Conservation (phyloP, 352 stramenopile species). For the Chrysophaeum taylorii region DNA sequence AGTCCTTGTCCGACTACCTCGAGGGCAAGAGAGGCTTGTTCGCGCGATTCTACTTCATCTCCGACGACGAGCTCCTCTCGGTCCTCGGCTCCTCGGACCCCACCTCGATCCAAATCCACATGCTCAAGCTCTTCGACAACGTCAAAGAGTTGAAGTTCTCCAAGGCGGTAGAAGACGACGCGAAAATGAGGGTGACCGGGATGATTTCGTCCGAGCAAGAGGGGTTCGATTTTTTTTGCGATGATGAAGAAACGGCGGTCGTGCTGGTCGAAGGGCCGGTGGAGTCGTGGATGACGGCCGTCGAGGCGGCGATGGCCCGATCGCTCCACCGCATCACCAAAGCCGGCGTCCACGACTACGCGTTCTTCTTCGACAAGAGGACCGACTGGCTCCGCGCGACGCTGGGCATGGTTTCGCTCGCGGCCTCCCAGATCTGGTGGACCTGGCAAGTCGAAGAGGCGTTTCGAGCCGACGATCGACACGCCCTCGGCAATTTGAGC, state of each 20-base stretch:
- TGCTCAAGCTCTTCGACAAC: slow-evolving; percentile 89
- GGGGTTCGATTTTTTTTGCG: slow-evolving; percentile 68
- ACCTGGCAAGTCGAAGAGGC: slow-evolving; percentile 85
- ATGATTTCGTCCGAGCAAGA: slow-evolving; percentile 82
- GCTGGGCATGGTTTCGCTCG: slow-evolving; percentile 76
- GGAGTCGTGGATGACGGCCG: slow-evolving; percentile 78
- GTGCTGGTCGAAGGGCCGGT: slow-evolving; percentile 73
- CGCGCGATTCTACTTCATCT: slow-evolving; percentile 85
- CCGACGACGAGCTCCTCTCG: slow-evolving; percentile 76
- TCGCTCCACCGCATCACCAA: slow-evolving; percentile 76
- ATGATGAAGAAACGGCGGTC: too few species aligned
- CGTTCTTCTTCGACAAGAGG: too few species aligned
- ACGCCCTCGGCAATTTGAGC: slow-evolving; percentile 82
- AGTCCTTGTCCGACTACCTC: slow-evolving; percentile 73
- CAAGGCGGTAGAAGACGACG: too few species aligned
- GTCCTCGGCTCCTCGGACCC: slow-evolving; percentile 77
- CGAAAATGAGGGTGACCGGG: slow-evolving; percentile 67
- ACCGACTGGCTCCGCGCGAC: too few species aligned
- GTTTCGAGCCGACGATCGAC: slow-evolving; percentile 75
- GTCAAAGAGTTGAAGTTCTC: slow-evolving; percentile 77
- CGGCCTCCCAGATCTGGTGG: slow-evolving; percentile 83
- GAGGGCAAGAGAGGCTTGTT: slow-evolving; percentile 79
- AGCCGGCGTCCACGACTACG: slow-evolving; percentile 81
- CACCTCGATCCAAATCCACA: slow-evolving; percentile 78
- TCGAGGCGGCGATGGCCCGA: slow-evolving; percentile 74